Evolutionary conservation across 2,329 filamentous ascomycete genomes (phyloP), one percentile per base, ranked within the genome.

Genomic region (Xylaria sp.): DNA sequence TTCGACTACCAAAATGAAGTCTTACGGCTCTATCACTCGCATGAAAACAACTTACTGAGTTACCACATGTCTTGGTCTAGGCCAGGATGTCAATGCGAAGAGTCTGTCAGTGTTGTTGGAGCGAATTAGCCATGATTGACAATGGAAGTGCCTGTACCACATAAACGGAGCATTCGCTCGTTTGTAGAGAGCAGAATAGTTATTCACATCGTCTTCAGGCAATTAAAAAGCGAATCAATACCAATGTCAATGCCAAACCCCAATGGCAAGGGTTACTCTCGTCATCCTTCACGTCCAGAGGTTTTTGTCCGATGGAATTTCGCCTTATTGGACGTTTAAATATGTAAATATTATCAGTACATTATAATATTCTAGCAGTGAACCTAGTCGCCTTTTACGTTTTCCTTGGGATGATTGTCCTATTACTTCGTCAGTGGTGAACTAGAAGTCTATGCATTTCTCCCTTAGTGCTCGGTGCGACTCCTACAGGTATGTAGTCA

Each of bases 81-180:
- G 42, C 3, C 5, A 47, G 1, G 15, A 47, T 11, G 13, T 53
- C 15, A 20, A 36, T 20, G n/a, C 25, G 2, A 13, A 39, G 39
- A 44, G 22, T 38, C 22, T 31, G 20, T 38, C 10, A 29, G 38
- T 38, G 20, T 31, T 45, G 5, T n/a, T n/a, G 7, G 22, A 44
- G 5, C 4, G 25, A 33, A 10, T 11, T 22, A 11, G 36, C 20
- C 13, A 9, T 25, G 31, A 20, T 49, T 27, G 25, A 38, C 5
- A 13, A 39, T 42, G n/a, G 11, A 36, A 13, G 10, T 42, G 38
- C n/a, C 9, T 20, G n/a, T 25, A 45, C 15, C 13, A 51, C n/a
- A 51, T 56, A 57, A 53, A 10, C 5, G 50, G 27, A 61, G 20
- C 10, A 62, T 15, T n/a, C 3, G 3, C 58, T 38, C 22, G 20